These are phyloP conservation scores for Rhynchospora pubera DNA, from an alignment of 176 grass and related monocot genomes.

Conservation along the genomic window DNA sequence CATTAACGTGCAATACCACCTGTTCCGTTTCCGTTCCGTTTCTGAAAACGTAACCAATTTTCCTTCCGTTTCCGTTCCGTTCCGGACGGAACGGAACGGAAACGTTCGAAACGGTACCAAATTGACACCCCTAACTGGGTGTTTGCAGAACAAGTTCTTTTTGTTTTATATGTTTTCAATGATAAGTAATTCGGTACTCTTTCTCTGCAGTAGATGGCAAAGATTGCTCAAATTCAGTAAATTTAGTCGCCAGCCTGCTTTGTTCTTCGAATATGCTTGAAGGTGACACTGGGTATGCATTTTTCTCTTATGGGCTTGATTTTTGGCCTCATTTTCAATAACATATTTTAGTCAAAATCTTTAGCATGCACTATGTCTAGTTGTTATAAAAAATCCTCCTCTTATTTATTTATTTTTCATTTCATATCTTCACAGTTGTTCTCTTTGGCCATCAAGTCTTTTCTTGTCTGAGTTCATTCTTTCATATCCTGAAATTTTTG, in stretches of 20 bases:
- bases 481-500: slow-evolving; percentile 54
- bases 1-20: too few species aligned
- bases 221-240: slow-evolving; percentile 21
- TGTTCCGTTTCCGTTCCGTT: too few species aligned
- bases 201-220: slow-evolving; percentile 29
- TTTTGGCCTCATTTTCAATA: background rate
- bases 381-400: slow-evolving; percentile 1
- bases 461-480: slow-evolving; percentile 84
- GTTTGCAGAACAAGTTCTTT: background rate
- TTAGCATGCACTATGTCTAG: background rate
- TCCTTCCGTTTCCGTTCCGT: too few species aligned
- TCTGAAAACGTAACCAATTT: too few species aligned
- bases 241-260: slow-evolving; percentile 41
- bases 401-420: background rate
- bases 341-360: background rate
- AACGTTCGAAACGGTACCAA: too few species aligned
- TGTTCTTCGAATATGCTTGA: slow-evolving; percentile 94
- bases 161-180: slow-evolving; percentile 4
- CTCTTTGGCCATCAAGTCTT: slow-evolving; percentile 90
- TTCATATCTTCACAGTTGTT: slow-evolving; percentile 46
- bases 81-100: too few species aligned
- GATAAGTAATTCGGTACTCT: background rate
- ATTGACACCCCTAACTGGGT: too few species aligned
- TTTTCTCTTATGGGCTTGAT: background rate
- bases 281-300: slow-evolving; percentile 91